These are phyloP conservation scores for Pseudocercospora pini-densiflorae DNA, from an alignment of 2,329 filamentous ascomycete species.

Conservation along the genomic window DNA sequence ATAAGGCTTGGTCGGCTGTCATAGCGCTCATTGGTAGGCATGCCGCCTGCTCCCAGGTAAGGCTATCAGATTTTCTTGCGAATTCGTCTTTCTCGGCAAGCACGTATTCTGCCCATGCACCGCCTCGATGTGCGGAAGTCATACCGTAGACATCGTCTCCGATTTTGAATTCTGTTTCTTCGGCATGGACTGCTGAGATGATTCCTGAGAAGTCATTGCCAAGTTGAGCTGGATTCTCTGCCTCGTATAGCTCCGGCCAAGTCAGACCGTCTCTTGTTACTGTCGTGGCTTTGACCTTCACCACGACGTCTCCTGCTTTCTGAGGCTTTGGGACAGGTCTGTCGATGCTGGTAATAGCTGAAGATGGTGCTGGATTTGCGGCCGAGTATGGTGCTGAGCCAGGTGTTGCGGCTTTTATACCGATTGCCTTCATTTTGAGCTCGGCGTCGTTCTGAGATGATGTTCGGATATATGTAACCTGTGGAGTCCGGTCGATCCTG, in stretches of 20 bases:
- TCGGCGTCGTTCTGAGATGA: not conserved
- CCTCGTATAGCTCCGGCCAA: constrained; percentile 35
- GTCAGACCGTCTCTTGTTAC: constrained; percentile 42
- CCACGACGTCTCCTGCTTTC: constrained; percentile 25
- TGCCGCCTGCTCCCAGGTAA: constrained; percentile 45
- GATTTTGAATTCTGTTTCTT: constrained; percentile 38
- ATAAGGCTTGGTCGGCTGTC: constrained; percentile 49
- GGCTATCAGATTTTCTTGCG: constrained; percentile 39
- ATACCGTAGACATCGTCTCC: constrained; percentile 46
- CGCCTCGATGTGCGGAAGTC: constrained; percentile 35
- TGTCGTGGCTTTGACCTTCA: constrained; percentile 42
- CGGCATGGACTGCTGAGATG: constrained; percentile 39
- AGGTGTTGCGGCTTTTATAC: not conserved
- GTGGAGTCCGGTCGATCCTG: not conserved
- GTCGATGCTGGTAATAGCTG: not conserved
- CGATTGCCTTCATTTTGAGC: constrained; percentile 3
- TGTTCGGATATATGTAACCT: not conserved
- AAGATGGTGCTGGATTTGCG: constrained; percentile 13
- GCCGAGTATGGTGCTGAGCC: not conserved
- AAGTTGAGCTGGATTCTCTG: constrained; percentile 28
- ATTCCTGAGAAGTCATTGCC: constrained; percentile 47
- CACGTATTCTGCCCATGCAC: constrained; percentile 42
- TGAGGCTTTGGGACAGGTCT: not conserved
- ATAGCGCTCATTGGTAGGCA: constrained; percentile 48
- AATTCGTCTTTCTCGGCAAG: constrained; percentile 40